Conservation (phyloP, 2,329 filamentous ascomycete genomes). For the Pseudodiploospora longispora region DNA sequence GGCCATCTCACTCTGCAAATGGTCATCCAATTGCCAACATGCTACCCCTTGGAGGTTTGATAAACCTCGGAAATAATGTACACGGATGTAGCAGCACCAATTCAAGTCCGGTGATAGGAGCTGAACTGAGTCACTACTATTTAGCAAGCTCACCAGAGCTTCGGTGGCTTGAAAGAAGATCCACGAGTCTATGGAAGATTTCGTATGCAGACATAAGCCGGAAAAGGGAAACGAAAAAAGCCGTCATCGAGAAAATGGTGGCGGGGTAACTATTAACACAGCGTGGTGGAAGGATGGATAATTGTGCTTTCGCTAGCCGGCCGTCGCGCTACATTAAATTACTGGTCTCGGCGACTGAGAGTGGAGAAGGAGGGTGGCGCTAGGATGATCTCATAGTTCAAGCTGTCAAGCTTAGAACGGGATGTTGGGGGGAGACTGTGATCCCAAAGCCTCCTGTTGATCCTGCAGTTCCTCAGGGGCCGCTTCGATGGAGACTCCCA, state of each 20-base stretch:
- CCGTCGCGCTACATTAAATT: slow-evolving; percentile 19
- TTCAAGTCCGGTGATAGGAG: background rate
- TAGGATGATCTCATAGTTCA: slow-evolving; percentile 11
- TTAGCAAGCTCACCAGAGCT: slow-evolving; percentile 1
- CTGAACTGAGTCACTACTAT: too few species aligned
- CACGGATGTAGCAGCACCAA: slow-evolving; percentile 6
- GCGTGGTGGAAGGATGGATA: slow-evolving; percentile 13
- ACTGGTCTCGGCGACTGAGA: slow-evolving; percentile 14
- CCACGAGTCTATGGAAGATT: slow-evolving; percentile 6
- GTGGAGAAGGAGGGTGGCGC: slow-evolving; percentile 13
- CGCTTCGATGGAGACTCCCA: slow-evolving; percentile 87
- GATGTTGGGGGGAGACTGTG: slow-evolving; percentile 47
- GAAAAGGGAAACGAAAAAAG: background rate
- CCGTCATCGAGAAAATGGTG: slow-evolving; percentile 13
- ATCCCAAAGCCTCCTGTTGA: slow-evolving; percentile 59
- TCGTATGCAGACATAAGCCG: slow-evolving; percentile 3
- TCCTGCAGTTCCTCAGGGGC: slow-evolving; percentile 80
- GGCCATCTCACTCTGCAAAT: background rate
- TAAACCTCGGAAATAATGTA: slow-evolving; percentile 3
- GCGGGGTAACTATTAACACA: slow-evolving; percentile 23
- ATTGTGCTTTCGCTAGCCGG: slow-evolving; percentile 14
- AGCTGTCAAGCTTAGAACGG: slow-evolving; percentile 47
- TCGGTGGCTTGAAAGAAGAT: slow-evolving; percentile 1
- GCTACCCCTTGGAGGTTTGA: too few species aligned
- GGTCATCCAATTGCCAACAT: too few species aligned